Evolutionary conservation across 345 rosid genomes (phyloP), one percentile per base, ranked within the genome.

Genomic region (Durio zibethinus): DNA sequence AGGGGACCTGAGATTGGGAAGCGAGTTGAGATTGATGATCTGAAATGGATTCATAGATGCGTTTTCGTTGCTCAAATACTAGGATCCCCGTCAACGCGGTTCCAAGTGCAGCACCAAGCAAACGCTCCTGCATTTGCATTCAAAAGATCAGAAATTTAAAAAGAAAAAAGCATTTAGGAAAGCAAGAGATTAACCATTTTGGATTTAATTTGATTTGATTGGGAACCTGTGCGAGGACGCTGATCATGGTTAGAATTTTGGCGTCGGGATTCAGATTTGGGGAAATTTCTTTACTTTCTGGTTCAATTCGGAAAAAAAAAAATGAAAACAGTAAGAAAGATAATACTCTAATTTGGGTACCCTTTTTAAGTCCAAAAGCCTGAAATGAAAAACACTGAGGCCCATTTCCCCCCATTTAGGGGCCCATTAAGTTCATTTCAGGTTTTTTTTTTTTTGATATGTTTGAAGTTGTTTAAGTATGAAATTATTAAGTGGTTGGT

Each of bases 101-200:
- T 25, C 99, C 97, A 53, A 93, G 78, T 29, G 90, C 82, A 36
- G 86, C 87, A 20, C 99, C 99, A 56, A 93, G 97, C 72, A 96
- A 81, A 69, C 97, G 97, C 83, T 89, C 96, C 96, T 91, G 64
- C 76, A 85, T 76, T 7, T 20, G 61, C 15, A n/a, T 29, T 2
- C 21, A 25, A 57, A 80, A 59, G n/a, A n/a, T 2, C 52, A 69
- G 38, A 43, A 21, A 72, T 20, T 68, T 38, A 12, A 6, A 3
- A 12, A 47, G 8, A 25, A 0, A 15, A 59, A 10, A 16, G 0
- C 7, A 8, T 9, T 42, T 10, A 14, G 14, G 29, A 21, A 36
- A 12, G 0, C 29, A 21, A 40, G 29, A 52, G 14, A 61, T 31
- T 5, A 40, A 47, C n/a, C n/a, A n/a, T n/a, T n/a, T n/a, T n/a